These are phyloP conservation scores for Candida mesenterica DNA, from an alignment of 1,139 yeast species.

Conservation along the genomic window DNA sequence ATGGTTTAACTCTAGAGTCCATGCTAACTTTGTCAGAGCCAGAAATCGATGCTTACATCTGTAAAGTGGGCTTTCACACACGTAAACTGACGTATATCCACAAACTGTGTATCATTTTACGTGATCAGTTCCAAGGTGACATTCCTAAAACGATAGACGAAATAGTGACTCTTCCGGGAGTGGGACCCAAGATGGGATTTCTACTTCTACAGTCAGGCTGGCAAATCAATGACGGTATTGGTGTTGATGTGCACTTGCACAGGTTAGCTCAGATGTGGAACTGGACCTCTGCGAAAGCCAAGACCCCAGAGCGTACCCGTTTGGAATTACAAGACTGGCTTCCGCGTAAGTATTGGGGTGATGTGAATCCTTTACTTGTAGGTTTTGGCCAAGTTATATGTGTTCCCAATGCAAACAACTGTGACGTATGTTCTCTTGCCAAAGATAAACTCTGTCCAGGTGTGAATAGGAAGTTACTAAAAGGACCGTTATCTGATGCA, in stretches of 20 bases:
- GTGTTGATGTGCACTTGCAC: slow-evolving; percentile 92
- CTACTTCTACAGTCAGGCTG: slow-evolving; percentile 80
- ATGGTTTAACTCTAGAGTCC: slow-evolving; percentile 34
- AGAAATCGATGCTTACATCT: slow-evolving; percentile 64
- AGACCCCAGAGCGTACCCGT: slow-evolving; percentile 76
- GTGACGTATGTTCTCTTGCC: slow-evolving; percentile 70
- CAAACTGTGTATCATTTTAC: slow-evolving; percentile 54
- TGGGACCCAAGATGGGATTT: slow-evolving; percentile 95
- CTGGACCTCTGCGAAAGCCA: slow-evolving; percentile 59
- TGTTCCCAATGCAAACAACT: slow-evolving; percentile 66
- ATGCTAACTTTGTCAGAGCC: slow-evolving; percentile 48
- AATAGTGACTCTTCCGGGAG: slow-evolving; percentile 76
- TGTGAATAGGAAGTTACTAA: slow-evolving; percentile 44
- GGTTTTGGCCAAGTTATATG: slow-evolving; percentile 94
- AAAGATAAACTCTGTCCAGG: slow-evolving; percentile 51
- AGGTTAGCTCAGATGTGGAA: slow-evolving; percentile 78
- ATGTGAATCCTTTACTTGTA: slow-evolving; percentile 80
- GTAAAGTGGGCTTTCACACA: slow-evolving; percentile 83
- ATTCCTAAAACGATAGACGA: slow-evolving; percentile 69
- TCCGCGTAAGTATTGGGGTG: slow-evolving; percentile 72
- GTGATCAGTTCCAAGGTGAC: slow-evolving; percentile 57
- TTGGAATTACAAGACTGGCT: slow-evolving; percentile 70
- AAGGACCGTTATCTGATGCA: slow-evolving; percentile 29
- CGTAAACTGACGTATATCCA: slow-evolving; percentile 74
- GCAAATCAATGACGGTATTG: slow-evolving; percentile 74